Evolutionary conservation across 768 basidiomycete species (phyloP).

Genomic region (Hortiboletus campestris): DNA sequence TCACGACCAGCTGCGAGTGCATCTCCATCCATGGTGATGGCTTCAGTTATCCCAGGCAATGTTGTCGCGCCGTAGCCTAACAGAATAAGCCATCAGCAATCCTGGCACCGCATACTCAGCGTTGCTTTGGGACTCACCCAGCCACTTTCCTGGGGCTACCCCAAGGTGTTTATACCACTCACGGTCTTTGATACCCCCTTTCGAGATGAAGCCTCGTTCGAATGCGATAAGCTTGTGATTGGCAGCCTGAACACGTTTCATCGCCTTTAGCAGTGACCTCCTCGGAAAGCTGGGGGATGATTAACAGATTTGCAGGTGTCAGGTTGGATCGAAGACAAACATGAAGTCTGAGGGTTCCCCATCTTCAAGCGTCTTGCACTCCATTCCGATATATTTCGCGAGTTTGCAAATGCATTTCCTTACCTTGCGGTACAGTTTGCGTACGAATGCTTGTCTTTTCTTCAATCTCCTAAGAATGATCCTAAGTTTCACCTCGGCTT

Average conservation of each 20-base stretch:
- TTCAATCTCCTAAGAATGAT: slow-evolving; percentile 40
- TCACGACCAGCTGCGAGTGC: slow-evolving; percentile 60
- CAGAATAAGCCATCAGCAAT: slow-evolving; percentile 3
- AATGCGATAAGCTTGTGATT: slow-evolving; percentile 71
- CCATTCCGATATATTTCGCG: slow-evolving; percentile 32
- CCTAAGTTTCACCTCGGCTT: slow-evolving; percentile 51
- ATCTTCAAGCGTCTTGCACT: slow-evolving; percentile 14
- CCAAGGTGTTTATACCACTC: slow-evolving; percentile 92
- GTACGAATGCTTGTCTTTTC: slow-evolving; percentile 25
- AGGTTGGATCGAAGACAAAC: slow-evolving; percentile 10
- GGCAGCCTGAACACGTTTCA: slow-evolving; percentile 53
- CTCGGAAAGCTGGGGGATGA: slow-evolving; percentile 16
- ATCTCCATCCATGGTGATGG: slow-evolving; percentile 70
- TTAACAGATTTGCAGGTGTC: neutral
- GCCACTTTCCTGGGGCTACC: slow-evolving; percentile 87
- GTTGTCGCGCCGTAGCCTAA: slow-evolving; percentile 85
- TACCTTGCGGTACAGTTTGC: slow-evolving; percentile 15
- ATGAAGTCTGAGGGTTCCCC: neutral
- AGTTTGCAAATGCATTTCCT: slow-evolving; percentile 34
- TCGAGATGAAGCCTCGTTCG: slow-evolving; percentile 81
- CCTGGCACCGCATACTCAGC: neutral
- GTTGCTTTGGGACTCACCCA: slow-evolving; percentile 46
- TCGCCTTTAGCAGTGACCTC: slow-evolving; percentile 51
- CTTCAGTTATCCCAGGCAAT: slow-evolving; percentile 78
- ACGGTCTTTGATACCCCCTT: slow-evolving; percentile 73